A percentile compares a stretch with the other conserved stretches of the same genome.
phyloP scores from a whole-genome alignment of 139 green algal species.

The Penium margaritaceum region DNA sequence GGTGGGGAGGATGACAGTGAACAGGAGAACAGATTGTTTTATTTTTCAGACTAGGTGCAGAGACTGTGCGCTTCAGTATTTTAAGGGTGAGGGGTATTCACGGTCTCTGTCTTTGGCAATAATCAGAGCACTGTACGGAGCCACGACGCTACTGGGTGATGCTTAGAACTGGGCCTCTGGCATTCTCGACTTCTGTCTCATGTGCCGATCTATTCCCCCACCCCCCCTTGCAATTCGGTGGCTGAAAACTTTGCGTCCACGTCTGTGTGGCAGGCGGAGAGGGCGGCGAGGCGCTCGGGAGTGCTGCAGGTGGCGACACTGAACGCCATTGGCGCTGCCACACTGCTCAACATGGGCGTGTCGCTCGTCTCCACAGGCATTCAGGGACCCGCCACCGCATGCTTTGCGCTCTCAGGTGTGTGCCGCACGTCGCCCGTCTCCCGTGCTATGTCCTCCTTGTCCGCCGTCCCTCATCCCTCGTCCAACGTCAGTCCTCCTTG shows the following conservation, averaged over 20 bases:
- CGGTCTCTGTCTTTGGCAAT: too few species aligned
- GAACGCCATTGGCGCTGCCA: slow-evolving; percentile 66
- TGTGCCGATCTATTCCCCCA: too few species aligned
- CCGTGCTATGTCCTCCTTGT: neutral
- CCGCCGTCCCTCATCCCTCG: neutral
- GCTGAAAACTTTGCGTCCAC: too few species aligned
- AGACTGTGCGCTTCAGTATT: too few species aligned
- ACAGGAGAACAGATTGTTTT: too few species aligned
- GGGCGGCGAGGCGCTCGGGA: slow-evolving; percentile 19
- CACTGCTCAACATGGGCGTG: slow-evolving; percentile 85
- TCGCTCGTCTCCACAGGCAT: slow-evolving; percentile 56
- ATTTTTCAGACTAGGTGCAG: too few species aligned
- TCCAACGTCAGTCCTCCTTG: neutral
- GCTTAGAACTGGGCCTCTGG: neutral
- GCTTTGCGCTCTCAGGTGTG: slow-evolving; percentile 36
- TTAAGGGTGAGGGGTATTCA: too few species aligned
- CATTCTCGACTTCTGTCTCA: neutral
- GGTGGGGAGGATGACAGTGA: too few species aligned
- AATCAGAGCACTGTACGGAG: neutral
- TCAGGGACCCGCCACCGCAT: slow-evolving; percentile 12
- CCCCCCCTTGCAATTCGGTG: too few species aligned
- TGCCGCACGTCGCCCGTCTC: too few species aligned
- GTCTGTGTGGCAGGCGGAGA: slow-evolving; percentile 43
- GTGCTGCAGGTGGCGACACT: slow-evolving; percentile 46
- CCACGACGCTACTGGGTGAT: neutral